Conservation (phyloP, 2,329 filamentous ascomycete genomes). For the Fusarium algeriense region DNA sequence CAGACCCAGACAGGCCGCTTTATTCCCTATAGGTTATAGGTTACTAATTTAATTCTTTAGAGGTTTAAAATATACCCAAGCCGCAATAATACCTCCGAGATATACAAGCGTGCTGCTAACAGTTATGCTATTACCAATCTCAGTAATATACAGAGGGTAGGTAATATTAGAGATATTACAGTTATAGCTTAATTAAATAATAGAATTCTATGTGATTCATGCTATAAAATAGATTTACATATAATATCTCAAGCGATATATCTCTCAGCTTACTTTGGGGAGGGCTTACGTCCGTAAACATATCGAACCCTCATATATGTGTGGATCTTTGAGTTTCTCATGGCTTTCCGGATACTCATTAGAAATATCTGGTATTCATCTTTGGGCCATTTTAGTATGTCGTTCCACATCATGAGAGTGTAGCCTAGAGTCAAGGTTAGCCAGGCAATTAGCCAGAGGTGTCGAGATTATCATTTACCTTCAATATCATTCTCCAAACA, state of each 20-base stretch:
- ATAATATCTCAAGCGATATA: not conserved
- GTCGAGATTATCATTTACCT: not conserved
- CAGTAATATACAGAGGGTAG: too few relatives aligned
- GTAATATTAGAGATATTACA: too few relatives aligned
- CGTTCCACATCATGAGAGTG: conserved; percentile 32
- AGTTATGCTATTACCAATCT: too few relatives aligned
- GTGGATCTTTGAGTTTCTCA: conserved; percentile 34
- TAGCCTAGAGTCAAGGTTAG: not conserved
- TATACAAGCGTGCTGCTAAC: too few relatives aligned
- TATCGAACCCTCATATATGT: conserved; percentile 38
- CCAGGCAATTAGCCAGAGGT: fast-evolving
- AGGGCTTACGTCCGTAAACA: conserved; percentile 34
- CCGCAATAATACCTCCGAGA: too few relatives aligned
- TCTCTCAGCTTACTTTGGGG: not conserved
- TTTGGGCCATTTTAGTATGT: conserved; percentile 36
- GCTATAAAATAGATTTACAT: not conserved
- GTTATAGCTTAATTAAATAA: too few relatives aligned
- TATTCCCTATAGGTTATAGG: too few relatives aligned
- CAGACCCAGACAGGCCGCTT: too few relatives aligned
- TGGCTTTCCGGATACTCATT: conserved; percentile 32
- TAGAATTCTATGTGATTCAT: too few relatives aligned
- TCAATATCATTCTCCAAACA: conserved; percentile 36
- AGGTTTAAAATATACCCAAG: too few relatives aligned
- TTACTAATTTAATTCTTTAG: too few relatives aligned
- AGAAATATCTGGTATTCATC: conserved; percentile 42